A percentile compares a stretch with the other conserved stretches of the same genome.
Evolutionary conservation across 169 alveolate species (phyloP).

Genomic region (Babesia divergens): DNA sequence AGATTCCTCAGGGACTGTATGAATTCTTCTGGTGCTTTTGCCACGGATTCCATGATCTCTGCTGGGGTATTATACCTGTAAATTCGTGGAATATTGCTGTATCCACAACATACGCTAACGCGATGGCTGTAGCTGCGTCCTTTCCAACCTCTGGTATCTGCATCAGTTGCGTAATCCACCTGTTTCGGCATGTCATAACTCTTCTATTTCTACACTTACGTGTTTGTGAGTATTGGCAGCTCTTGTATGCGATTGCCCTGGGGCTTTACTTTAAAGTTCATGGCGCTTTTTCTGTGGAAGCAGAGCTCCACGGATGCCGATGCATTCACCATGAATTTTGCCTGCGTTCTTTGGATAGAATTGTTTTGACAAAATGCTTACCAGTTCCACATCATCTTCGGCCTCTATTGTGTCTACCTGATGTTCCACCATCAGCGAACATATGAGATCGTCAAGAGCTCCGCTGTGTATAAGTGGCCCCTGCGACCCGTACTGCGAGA

Average conservation of each 20-base stretch:
- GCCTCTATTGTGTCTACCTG: constrained; percentile 59
- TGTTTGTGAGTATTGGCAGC: background rate
- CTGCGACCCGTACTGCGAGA: background rate
- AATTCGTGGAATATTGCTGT: background rate
- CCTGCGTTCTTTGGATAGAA: background rate
- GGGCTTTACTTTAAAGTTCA: constrained; percentile 35
- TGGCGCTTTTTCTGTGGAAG: background rate
- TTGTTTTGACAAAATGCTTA: background rate
- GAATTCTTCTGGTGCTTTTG: constrained; percentile 10
- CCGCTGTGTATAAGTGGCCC: constrained; percentile 2
- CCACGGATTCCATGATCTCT: constrained; percentile 42
- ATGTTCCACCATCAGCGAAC: constrained; percentile 37
- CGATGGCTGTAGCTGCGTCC: constrained; percentile 47
- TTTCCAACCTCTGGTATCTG: constrained; percentile 62
- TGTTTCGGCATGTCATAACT: background rate
- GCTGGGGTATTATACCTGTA: constrained; percentile 49
- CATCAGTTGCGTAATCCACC: constrained; percentile 61
- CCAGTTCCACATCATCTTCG: constrained; percentile 54
- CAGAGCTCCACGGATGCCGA: constrained; percentile 41
- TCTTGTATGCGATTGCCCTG: background rate
- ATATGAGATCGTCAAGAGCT: constrained; percentile 39
- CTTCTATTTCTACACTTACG: constrained; percentile 3
- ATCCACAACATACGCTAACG: constrained; percentile 15
- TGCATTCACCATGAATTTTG: constrained; percentile 19
- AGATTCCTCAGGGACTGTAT: background rate